A percentile compares a stretch with the other conserved stretches of the same genome.
Conservation (phyloP, 2,329 filamentous ascomycete species). For the Diaporthe amygdali region DNA sequence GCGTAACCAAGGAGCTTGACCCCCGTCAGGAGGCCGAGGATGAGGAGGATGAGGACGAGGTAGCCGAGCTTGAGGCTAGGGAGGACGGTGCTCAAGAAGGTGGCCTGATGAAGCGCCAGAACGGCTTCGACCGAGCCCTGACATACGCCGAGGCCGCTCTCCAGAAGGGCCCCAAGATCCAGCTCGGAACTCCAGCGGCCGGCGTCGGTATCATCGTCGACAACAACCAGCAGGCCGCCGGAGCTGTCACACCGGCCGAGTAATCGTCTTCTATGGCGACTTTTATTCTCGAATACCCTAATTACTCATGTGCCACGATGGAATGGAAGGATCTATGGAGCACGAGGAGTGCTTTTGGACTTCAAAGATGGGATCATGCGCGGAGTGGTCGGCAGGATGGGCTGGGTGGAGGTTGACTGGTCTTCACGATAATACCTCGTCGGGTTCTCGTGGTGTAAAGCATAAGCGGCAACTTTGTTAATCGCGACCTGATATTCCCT, state of each 20-base stretch:
- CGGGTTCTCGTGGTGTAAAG: conserved; percentile 4
- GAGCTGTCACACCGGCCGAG: not conserved
- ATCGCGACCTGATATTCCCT: conserved; percentile 7
- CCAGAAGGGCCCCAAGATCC: conserved; percentile 42
- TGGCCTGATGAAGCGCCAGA: conserved; percentile 39
- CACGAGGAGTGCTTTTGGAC: not conserved
- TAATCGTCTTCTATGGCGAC: not conserved
- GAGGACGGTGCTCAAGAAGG: not conserved
- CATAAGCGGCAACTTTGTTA: conserved; percentile 11
- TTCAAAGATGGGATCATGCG: conserved; percentile 4
- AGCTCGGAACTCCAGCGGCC: conserved; percentile 46
- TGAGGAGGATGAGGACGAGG: not conserved
- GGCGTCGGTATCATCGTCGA: conserved; percentile 47
- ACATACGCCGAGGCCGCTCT: conserved; percentile 45
- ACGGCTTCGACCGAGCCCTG: conserved; percentile 47
- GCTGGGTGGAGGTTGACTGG: not conserved
- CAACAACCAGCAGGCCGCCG: conserved; percentile 34
- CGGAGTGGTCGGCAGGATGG: not conserved
- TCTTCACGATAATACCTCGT: not conserved
- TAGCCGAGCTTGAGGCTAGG: conserved; percentile 9
- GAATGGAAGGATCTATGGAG: not conserved
- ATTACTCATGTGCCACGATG: conserved; percentile 3
- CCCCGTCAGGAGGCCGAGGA: conserved; percentile 16
- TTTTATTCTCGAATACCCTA: not conserved
- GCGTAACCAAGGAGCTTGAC: conserved; percentile 20